Evolutionary conservation across 2,329 filamentous ascomycete species (phyloP).

Genomic region (Beauveria sp.): DNA sequence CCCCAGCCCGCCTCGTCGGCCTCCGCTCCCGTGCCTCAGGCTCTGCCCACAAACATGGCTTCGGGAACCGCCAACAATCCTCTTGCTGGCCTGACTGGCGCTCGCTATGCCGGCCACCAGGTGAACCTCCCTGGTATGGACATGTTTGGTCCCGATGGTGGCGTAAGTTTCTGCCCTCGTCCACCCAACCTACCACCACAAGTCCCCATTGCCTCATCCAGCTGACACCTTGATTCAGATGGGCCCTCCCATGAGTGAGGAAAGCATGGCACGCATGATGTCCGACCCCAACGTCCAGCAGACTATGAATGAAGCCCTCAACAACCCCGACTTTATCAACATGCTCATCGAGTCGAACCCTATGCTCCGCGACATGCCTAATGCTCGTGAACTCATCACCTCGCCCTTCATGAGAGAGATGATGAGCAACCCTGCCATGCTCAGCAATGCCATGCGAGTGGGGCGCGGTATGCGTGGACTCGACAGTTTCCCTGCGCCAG

Average conservation of each 20-base stretch:
- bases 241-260: slow-evolving; percentile 76
- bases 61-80: slow-evolving; percentile 82
- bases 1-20: slow-evolving; percentile 34
- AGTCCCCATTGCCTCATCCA: slow-evolving; percentile 4
- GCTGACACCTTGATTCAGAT: slow-evolving; percentile 50
- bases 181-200: too few relatives aligned
- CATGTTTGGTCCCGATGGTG: slow-evolving; percentile 89
- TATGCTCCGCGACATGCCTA: slow-evolving; percentile 64
- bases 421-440: slow-evolving; percentile 83
- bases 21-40: slow-evolving; percentile 33
- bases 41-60: slow-evolving; percentile 66
- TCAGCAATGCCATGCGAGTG: slow-evolving; percentile 77
- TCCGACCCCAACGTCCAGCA: slow-evolving; percentile 80
- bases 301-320: slow-evolving; percentile 87
- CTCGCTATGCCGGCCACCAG: slow-evolving; percentile 79
- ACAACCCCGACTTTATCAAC: slow-evolving; percentile 89
- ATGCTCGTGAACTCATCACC: slow-evolving; percentile 76
- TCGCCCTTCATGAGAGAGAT: slow-evolving; percentile 84
- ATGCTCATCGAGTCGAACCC: slow-evolving; percentile 93
- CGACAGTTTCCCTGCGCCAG: slow-evolving; percentile 75
- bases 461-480: slow-evolving; percentile 59
- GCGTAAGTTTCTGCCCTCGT: slow-evolving; percentile 52
- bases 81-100: slow-evolving; percentile 82
- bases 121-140: slow-evolving; percentile 80
- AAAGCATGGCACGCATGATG: slow-evolving; percentile 77